Base-by-base conservation (phyloP, 2,329 filamentous ascomycete genomes). In the Sphaerostilbella broomeana region DNA sequence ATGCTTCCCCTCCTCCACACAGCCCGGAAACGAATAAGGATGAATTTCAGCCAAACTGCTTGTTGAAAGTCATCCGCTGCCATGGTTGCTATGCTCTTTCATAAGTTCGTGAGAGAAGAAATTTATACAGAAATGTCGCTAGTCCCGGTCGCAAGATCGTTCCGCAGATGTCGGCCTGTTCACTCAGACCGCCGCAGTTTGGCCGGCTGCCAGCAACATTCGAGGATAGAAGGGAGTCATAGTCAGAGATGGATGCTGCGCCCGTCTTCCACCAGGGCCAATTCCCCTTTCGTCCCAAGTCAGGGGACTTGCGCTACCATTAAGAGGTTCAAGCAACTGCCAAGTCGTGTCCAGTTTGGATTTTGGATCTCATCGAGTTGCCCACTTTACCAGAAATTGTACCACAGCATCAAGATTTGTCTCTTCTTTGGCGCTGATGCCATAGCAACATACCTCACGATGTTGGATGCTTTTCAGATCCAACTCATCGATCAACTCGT, bases 401-500 rank as follows among this genome's bases (percentile, higher is more conserved):
- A 98, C 72, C 37, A 98, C 92, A 6, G 90, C 92, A 58, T 98
- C 90, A 49, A 98, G 79, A 66, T 98, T 98, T 42, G 90, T 98
- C 68, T 98, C 92, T 62, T 97, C 90, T 65, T 97, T 97, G 45
- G 90, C 92, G 61, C 89, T 95, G 67, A 98, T 95, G 46, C 90
- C 90, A 64, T 98, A 98, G 68, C 92, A 97, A 67, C 87, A 95
- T 52, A 98, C 90, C 64, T 98, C 92, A 40, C 92, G 86, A 55
- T 87, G 83, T 44, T 81, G 84, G 60, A 98, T 88, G 51, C 78
- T 79, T 62, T 92, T 94, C 42, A 98, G 75, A 54, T 95, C 82
- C 65, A 98, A 75, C 47, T 82, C 82, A 45, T 95, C 90, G 66
- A 98, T 97, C 58, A 98, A 67, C 63, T 97, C 88, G 60, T 98